Evolutionary conservation across 805 yeast genomes (phyloP).

Genomic region (Zygosaccharomyces rouxii): DNA sequence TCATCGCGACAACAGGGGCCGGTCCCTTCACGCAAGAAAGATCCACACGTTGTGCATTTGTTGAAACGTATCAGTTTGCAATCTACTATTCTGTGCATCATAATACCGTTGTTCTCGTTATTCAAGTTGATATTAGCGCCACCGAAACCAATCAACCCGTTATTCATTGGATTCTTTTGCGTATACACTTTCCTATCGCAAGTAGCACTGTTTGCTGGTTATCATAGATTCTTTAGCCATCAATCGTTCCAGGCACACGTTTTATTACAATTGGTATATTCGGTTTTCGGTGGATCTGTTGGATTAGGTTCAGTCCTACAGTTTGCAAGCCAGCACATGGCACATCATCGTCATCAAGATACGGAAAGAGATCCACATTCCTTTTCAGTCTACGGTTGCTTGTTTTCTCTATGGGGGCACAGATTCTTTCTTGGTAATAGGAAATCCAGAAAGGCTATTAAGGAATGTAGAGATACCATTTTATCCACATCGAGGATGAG

Average conservation of each 20-base stretch:
- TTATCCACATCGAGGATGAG: conserved; percentile 33
- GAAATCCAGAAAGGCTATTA: conserved; percentile 41
- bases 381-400: conserved; percentile 65
- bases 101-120: conserved; percentile 24
- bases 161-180: conserved; percentile 14
- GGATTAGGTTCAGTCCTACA: conserved; percentile 28
- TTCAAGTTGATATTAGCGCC: conserved; percentile 21
- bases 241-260: conserved; percentile 23
- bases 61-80: conserved; percentile 25
- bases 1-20: conserved; percentile 3
- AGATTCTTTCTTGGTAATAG: conserved; percentile 64
- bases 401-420: conserved; percentile 89
- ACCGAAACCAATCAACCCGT: conserved; percentile 14
- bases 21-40: conserved; percentile 13
- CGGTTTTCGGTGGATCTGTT: conserved; percentile 25
- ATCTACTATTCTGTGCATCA: conserved; percentile 21
- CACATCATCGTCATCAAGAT: conserved; percentile 86
- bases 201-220: conserved; percentile 25
- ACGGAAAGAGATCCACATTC: conserved; percentile 86
- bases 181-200: conserved; percentile 18
- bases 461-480: conserved; percentile 47
- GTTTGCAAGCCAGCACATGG: conserved; percentile 51
- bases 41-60: conserved; percentile 26
- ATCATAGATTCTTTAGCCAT: conserved; percentile 28
- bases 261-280: conserved; percentile 17